Conservation (phyloP, 2,329 filamentous ascomycete genomes). For the Colletotrichum tabaci region DNA sequence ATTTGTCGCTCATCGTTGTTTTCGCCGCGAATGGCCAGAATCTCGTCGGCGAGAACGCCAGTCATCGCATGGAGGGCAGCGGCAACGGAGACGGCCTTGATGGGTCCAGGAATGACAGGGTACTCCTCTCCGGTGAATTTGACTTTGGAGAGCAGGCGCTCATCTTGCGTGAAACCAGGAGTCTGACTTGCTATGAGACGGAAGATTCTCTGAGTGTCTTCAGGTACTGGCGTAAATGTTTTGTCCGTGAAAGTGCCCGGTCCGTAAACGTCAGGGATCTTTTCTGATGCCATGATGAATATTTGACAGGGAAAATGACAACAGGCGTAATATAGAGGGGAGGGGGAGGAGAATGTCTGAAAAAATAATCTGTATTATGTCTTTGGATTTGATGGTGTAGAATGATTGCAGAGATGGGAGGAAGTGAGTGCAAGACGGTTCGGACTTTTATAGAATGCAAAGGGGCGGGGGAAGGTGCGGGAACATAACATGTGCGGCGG, state of each 20-base stretch:
- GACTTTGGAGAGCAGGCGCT: constrained; percentile 48
- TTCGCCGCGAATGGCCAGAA: constrained; percentile 51
- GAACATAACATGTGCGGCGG: neutral
- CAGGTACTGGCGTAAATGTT: constrained; percentile 47
- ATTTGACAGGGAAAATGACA: neutral
- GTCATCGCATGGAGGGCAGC: constrained; percentile 54
- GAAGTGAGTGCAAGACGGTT: neutral
- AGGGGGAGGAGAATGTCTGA: neutral
- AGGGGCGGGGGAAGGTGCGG: neutral
- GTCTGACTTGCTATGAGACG: constrained; percentile 49
- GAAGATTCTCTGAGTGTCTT: constrained; percentile 52
- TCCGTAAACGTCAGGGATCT: constrained; percentile 48
- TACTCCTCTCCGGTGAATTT: constrained; percentile 50
- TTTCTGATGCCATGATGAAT: constrained; percentile 21
- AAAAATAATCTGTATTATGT: neutral
- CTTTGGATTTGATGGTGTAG: too few relatives aligned
- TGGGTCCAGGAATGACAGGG: constrained; percentile 53
- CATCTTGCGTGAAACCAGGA: constrained; percentile 52
- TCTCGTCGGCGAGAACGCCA: constrained; percentile 54
- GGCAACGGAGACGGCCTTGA: constrained; percentile 52
- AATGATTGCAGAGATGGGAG: neutral
- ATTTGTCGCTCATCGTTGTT: constrained; percentile 47
- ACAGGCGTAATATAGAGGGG: too few relatives aligned
- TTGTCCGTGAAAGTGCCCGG: constrained; percentile 51
- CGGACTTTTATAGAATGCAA: neutral